Base-by-base conservation (phyloP, 2,329 filamentous ascomycete genomes). In the Elsinoe necatrix region DNA sequence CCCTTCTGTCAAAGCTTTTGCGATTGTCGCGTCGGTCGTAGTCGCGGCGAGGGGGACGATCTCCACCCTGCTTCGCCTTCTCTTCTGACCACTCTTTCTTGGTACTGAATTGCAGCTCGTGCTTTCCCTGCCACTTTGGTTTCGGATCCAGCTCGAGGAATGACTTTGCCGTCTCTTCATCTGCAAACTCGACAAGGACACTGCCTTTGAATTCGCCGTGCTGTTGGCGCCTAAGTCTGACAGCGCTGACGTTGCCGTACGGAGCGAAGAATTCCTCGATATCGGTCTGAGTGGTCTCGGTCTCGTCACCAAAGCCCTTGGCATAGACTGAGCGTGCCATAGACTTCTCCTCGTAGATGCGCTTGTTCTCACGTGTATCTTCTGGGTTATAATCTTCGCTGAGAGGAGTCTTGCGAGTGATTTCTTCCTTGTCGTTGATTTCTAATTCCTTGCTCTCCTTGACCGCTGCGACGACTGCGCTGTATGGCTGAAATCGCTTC, bases 251-350 rank as follows among this genome's bases (percentile, higher is more conserved):
- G 29, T 86, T 79, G 47, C 91, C 92, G 69, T 84, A 91, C 58
- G 85, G 80, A 57, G 84, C 79, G 71, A 97, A 95, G 77, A 95
- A 96, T 60, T 84, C 84, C 76, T 98, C 93, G 57, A 98, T 85
- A 61, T 96, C 89, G 70, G 95, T 89, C 72, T 97, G 93, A 25
- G 90, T 92, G 60, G 82, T 85, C 9, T 85, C 79, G n/a, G 80
- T 78, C 73, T 95, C 91, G 43, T 86, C 81, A 43, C 90, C 90
- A 66, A 98, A 98, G 51, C 91, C 92, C 78, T 97, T 98, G 65
- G 82, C 89, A 71, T 98, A 98, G 68, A 95, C 81, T 65, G 85
- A 92, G 58, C 85, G 80, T 58, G 81, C 79, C 71, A 91, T 85
- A 57, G 81, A 77, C 72, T 83, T 81, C 69, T 83, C 79, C 65